Evolutionary conservation across 106 monocot species (phyloP).

Genomic region (Xerophyta viscosa): DNA sequence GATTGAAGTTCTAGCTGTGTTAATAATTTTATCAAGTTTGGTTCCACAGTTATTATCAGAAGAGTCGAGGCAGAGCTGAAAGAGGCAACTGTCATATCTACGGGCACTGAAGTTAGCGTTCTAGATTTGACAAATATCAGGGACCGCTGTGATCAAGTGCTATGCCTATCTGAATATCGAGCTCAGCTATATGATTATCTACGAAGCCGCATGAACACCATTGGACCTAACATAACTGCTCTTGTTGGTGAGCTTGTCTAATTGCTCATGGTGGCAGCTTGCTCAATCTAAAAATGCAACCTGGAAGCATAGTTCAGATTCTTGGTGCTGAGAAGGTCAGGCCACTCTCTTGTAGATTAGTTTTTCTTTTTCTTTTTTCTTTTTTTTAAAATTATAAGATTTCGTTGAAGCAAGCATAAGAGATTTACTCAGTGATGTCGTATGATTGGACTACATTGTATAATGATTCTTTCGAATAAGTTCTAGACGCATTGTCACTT

Average conservation of each 20-base stretch:
- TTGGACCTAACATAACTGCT: slow-evolving; percentile 90
- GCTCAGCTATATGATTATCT: slow-evolving; percentile 79
- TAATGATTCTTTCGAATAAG: too few species aligned
- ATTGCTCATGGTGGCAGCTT: slow-evolving; percentile 98
- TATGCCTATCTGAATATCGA: slow-evolving; percentile 85
- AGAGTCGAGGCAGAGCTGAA: slow-evolving; percentile 70
- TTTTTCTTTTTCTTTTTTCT: not conserved
- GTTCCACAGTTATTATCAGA: slow-evolving; percentile 50
- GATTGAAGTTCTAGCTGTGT: not conserved
- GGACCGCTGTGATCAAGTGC: slow-evolving; percentile 81
- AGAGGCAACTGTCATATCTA: slow-evolving; percentile 76
- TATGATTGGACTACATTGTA: too few species aligned
- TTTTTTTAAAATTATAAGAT: too few species aligned
- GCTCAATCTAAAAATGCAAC: slow-evolving; percentile 86
- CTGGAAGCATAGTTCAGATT: slow-evolving; percentile 95
- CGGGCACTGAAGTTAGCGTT: slow-evolving; percentile 94
- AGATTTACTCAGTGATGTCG: too few species aligned
- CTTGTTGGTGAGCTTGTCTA: slow-evolving; percentile 93
- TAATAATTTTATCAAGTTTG: too few species aligned
- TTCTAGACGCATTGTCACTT: too few species aligned
- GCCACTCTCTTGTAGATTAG: not conserved
- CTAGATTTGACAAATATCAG: slow-evolving; percentile 69
- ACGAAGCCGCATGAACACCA: slow-evolving; percentile 85
- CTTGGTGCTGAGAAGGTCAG: slow-evolving; percentile 95
- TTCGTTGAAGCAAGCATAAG: too few species aligned